Evolutionary conservation across 768 basidiomycete species (phyloP), one percentile per base, ranked within the genome.

Genomic region (Brasilioporus rufonigricans): DNA sequence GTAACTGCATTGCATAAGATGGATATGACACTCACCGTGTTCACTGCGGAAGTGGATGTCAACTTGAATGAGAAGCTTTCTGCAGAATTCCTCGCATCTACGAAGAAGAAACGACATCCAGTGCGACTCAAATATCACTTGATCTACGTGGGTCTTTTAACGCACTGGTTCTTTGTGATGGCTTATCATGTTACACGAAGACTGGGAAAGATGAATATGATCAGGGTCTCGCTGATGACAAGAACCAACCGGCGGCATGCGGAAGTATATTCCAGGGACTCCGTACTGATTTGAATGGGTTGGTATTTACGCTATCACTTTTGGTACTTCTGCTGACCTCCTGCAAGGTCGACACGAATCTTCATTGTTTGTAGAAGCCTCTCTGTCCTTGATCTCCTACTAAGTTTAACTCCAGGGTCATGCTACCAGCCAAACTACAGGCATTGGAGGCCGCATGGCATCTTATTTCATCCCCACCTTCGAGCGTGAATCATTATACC

Each of bases 101-200:
- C 95, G 12, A 98, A 98, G 81, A 46, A 46, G 45, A 32, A 46
- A 0, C 45, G 31, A 3, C 45, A n/a, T 21, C 5, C 72, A 5
- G n/a, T n/a, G n/a, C 80, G 76, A 48, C 81, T 94, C 66, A 84
- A 79, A 52, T 89, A 90, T 51, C 84, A 89, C 60, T 77, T 99
- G 14, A 92, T 99, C n/a, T n/a, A n/a, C n/a, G n/a, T n/a, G n/a
- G n/a, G n/a, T n/a, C n/a, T n/a, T n/a, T n/a, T n/a, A n/a, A 16
- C 36, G 18, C 16, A 4, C n/a, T 61, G 6, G 2, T 13, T 19
- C 11, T 56, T 43, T 21, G 18, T 7, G 19, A 14, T 45, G 32
- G 33, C 44, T 61, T 13, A 59, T 47, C 23, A n/a, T n/a, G 39
- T n/a, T 48, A 9, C 53, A 26, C 35, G 13, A 59, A 91, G 91